phyloP scores from a whole-genome alignment of 495 filamentous ascomycete genomes.

The Bombardia bombarda region DNA sequence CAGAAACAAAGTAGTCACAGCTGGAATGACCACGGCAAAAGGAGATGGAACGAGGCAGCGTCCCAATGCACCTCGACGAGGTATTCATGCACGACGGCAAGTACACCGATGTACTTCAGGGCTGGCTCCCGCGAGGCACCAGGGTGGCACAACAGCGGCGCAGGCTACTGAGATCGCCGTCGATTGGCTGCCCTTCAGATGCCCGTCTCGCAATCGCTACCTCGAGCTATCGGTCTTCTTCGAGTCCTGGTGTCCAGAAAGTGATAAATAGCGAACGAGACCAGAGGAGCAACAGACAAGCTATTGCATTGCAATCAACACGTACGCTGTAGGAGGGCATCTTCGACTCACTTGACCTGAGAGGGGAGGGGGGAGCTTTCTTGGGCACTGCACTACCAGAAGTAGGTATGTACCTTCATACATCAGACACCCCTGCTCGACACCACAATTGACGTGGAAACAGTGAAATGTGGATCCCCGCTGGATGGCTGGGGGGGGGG shows the following conservation, averaged over 20 bases:
- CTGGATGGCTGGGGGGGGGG: constrained; percentile 17
- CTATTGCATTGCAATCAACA: too few species aligned
- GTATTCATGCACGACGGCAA: constrained; percentile 25
- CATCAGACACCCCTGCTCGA: neutral
- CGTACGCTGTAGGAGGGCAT: too few species aligned
- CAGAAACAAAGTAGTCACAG: constrained; percentile 17
- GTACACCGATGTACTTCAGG: constrained; percentile 9
- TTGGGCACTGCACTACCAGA: neutral
- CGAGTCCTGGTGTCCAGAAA: neutral
- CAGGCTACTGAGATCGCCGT: neutral
- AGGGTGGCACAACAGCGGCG: constrained; percentile 9
- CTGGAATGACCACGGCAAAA: constrained; percentile 11
- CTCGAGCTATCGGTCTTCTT: neutral
- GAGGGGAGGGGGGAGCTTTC: neutral
- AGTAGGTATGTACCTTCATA: neutral
- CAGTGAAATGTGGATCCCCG: constrained; percentile 6
- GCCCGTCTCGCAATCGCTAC: neutral
- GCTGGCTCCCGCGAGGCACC: constrained; percentile 12
- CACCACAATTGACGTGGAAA: constrained; percentile 5
- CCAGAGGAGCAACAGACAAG: neutral
- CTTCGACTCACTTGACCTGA: neutral
- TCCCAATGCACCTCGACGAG: constrained; percentile 11
- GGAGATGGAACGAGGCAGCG: constrained; percentile 6
- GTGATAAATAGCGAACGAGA: neutral
- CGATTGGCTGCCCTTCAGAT: too few species aligned